Conservation (phyloP, 1,139 yeast genomes). For the Suhomyces chickasaworum region DNA sequence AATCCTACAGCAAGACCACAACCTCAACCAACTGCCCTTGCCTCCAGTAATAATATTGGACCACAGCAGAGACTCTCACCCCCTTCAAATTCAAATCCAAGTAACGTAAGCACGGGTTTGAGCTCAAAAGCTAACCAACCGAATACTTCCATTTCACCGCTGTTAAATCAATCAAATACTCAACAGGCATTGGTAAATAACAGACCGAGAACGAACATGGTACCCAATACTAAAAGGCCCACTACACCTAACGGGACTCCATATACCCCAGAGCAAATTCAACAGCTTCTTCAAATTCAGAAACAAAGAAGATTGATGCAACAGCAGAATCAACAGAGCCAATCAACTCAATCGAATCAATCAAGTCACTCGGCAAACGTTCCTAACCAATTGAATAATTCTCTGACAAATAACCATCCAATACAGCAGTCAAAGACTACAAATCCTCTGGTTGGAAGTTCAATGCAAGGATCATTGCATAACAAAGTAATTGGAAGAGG, state of each 20-base stretch:
- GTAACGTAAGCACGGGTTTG: not conserved
- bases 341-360: constrained; percentile 3
- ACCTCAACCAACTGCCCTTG: not conserved
- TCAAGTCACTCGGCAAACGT: constrained; percentile 1
- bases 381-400: not conserved
- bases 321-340: constrained; percentile 34
- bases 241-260: constrained; percentile 56
- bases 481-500: constrained; percentile 9
- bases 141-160: not conserved
- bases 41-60: constrained; percentile 6
- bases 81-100: not conserved
- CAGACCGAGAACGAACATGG: constrained; percentile 5
- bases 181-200: not conserved
- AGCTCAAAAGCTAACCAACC: not conserved
- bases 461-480: constrained; percentile 7
- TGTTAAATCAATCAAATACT: not conserved
- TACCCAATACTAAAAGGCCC: constrained; percentile 29
- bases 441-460: constrained; percentile 12
- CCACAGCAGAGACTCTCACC: constrained; percentile 14
- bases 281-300: constrained; percentile 53
- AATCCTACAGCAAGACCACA: constrained; percentile 4
- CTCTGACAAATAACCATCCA: not conserved
- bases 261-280: constrained; percentile 57
- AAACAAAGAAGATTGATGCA: constrained; percentile 54
- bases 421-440: constrained; percentile 8